Evolutionary conservation across 1,139 yeast species (phyloP).

Genomic region (Diutina neorugosa): DNA sequence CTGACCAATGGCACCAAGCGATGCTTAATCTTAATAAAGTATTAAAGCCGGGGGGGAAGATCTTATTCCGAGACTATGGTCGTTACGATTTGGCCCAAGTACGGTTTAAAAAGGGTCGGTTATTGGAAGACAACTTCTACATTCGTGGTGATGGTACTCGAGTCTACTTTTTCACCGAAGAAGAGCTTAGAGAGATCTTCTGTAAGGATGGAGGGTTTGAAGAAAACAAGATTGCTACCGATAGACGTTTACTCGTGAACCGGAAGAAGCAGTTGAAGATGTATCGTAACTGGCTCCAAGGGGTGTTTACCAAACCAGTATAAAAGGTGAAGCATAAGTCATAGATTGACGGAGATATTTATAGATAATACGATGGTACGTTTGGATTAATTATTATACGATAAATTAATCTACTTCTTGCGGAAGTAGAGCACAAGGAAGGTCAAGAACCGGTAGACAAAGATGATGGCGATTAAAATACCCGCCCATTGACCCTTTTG

Average conservation of each 20-base stretch:
- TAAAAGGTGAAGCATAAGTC: neutral
- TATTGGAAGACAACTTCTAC: conserved; percentile 85
- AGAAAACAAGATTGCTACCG: conserved; percentile 74
- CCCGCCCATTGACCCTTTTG: conserved; percentile 24
- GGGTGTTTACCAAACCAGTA: conserved; percentile 42
- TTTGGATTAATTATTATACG: no score
- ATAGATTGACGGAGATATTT: neutral
- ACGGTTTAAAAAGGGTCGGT: conserved; percentile 78
- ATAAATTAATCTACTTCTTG: neutral
- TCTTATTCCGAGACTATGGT: conserved; percentile 89
- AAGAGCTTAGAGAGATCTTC: conserved; percentile 71
- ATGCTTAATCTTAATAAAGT: conserved; percentile 54
- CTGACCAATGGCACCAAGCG: conserved; percentile 84
- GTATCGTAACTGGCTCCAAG: conserved; percentile 97
- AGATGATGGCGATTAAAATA: conserved; percentile 16
- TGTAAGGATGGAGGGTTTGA: conserved; percentile 44
- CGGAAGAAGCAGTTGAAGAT: conserved; percentile 85
- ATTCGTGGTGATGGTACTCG: conserved; percentile 97
- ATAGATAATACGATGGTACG: neutral
- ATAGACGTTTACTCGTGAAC: conserved; percentile 80
- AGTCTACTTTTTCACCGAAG: conserved; percentile 93
- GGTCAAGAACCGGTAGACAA: conserved; percentile 13
- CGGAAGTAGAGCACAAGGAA: conserved; percentile 4
- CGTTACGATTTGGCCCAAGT: conserved; percentile 93
- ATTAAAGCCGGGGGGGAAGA: conserved; percentile 85